These are phyloP conservation scores for Termitomyces sp. DNA, from an alignment of 768 basidiomycete genomes.

Conservation along the genomic window DNA sequence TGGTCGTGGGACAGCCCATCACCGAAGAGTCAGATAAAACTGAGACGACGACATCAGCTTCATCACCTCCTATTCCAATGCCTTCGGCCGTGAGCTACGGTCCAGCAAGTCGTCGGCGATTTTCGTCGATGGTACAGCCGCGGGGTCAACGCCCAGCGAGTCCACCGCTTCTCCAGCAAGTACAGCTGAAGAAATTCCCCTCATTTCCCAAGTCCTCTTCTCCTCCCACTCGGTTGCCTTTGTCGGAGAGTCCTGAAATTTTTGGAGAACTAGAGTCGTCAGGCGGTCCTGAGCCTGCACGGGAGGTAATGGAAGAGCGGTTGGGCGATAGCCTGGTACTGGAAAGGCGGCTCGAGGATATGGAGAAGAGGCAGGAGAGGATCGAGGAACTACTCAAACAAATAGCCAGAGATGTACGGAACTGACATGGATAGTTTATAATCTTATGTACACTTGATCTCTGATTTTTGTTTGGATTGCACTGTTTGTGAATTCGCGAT, in stretches of 20 bases:
- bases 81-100: constrained; percentile 38
- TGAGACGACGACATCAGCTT: neutral
- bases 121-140: constrained; percentile 32
- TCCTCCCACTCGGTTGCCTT: constrained; percentile 8
- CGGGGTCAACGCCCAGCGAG: constrained; percentile 15
- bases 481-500: neutral
- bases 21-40: constrained; percentile 25
- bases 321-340: constrained; percentile 2
- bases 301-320: constrained; percentile 18
- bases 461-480: neutral
- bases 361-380: constrained; percentile 41
- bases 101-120: constrained; percentile 37
- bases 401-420: constrained; percentile 28
- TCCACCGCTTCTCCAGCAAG: constrained; percentile 15
- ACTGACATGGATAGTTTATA: neutral
- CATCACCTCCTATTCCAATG: constrained; percentile 8
- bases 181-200: constrained; percentile 22
- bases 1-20: constrained; percentile 46
- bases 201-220: constrained; percentile 16
- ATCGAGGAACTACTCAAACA: constrained; percentile 42
- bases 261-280: constrained; percentile 6
- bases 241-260: constrained; percentile 19
- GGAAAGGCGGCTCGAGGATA: constrained; percentile 26
- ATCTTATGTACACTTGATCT: neutral
- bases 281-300: constrained; percentile 19